phyloP scores from a whole-genome alignment of 1,284 basidiomycete species.

The Rhodotorula sp. region DNA sequence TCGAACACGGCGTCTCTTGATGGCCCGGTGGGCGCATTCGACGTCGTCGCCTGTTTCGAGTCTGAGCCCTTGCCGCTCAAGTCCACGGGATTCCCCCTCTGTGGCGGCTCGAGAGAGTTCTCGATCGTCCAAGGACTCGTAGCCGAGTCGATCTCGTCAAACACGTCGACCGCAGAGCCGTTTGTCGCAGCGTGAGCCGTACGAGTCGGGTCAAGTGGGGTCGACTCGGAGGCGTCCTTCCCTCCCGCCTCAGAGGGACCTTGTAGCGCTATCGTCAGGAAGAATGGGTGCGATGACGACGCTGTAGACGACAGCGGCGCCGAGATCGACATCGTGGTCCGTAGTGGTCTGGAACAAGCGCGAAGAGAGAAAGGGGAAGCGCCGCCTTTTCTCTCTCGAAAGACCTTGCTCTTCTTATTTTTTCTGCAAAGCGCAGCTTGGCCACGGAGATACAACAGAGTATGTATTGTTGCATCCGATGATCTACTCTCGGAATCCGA shows the following conservation, averaged over 20 bases:
- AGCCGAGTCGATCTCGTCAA: conserved; percentile 4
- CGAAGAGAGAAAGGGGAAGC: not conserved
- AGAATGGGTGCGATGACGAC: conserved; percentile 16
- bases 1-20: not conserved
- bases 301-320: conserved; percentile 12
- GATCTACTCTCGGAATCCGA: not conserved
- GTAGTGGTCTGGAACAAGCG: not conserved
- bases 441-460: not conserved
- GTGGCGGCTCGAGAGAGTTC: not conserved
- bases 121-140: not conserved
- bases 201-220: conserved; percentile 2
- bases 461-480: not conserved
- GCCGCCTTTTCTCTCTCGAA: not conserved
- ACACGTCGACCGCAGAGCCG: not conserved
- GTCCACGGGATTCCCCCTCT: not conserved
- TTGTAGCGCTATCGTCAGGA: conserved; percentile 18
- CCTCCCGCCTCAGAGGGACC: not conserved
- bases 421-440: not conserved
- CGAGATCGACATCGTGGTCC: conserved; percentile 17
- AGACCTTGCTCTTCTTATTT: no score
- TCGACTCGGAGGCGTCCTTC: not conserved
- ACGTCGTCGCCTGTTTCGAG: not conserved
- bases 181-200: not conserved
- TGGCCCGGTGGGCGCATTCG: not conserved
- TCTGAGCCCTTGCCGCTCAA: not conserved